Percentiles rank a stretch among this genome's conserved stretches.
Conservation (phyloP, 2,329 filamentous ascomycete genomes). For the Aspergillus awamori region DNA sequence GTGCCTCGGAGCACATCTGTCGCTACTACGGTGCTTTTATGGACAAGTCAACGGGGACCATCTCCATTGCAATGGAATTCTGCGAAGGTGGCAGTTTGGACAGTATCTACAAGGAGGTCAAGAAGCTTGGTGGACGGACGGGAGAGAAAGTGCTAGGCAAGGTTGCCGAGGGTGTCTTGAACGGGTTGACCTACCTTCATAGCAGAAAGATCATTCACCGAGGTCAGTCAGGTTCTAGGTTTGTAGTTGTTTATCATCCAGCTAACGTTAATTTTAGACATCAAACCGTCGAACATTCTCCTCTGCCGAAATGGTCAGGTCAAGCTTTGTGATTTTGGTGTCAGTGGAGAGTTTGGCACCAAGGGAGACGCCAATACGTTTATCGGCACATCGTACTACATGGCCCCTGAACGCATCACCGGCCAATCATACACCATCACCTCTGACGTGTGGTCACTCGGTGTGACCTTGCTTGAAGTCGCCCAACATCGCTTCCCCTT, state of each 20-base stretch:
- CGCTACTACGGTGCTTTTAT: constrained; percentile 97
- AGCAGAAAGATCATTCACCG: constrained; percentile 96
- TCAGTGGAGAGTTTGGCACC: constrained; percentile 95
- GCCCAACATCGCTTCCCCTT: constrained; percentile 98
- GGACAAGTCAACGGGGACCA: constrained; percentile 92
- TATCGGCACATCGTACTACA: constrained; percentile 98
- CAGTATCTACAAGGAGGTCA: constrained; percentile 96
- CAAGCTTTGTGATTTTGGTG: constrained; percentile 97
- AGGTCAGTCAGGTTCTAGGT: constrained; percentile 40
- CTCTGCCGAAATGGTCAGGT: constrained; percentile 90
- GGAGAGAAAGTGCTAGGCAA: constrained; percentile 98
- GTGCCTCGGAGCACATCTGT: constrained; percentile 94
- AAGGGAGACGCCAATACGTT: constrained; percentile 99
- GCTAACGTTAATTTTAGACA: constrained; percentile 59
- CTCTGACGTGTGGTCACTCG: constrained; percentile 96
- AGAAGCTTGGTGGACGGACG: constrained; percentile 88
- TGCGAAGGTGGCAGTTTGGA: constrained; percentile 96
- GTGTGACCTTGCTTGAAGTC: constrained; percentile 97
- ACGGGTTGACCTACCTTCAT: constrained; percentile 92
- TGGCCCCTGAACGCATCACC: constrained; percentile 97
- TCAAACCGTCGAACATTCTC: constrained; percentile 97
- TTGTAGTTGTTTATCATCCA: neutral
- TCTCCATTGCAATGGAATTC: constrained; percentile 99
- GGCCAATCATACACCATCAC: constrained; percentile 98
- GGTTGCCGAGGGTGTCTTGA: constrained; percentile 90